phyloP scores from a whole-genome alignment of 202 grass and related monocot genomes.

The Setaria viridis region DNA sequence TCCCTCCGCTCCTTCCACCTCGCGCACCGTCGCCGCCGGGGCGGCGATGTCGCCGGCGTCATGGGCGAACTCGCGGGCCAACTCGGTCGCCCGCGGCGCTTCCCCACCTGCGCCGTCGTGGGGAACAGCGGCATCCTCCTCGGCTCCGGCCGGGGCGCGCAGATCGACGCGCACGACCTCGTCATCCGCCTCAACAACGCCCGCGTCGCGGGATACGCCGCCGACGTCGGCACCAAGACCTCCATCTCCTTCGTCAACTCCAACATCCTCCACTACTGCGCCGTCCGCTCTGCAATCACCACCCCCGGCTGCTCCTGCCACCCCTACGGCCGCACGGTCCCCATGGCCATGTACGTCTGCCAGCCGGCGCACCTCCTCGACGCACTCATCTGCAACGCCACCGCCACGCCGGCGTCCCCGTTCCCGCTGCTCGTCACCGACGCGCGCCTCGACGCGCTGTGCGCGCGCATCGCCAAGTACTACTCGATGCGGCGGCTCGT shows the following conservation, averaged over 20 bases:
- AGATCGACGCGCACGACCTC: constrained; percentile 76
- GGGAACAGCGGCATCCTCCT: constrained; percentile 76
- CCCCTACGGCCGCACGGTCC: constrained; percentile 62
- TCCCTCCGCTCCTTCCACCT: constrained; percentile 39
- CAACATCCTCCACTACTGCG: constrained; percentile 80
- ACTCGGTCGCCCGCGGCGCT: constrained; percentile 32
- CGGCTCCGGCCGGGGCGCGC: constrained; percentile 50
- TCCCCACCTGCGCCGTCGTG: constrained; percentile 61
- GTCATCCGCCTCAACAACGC: constrained; percentile 91
- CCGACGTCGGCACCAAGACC: constrained; percentile 69
- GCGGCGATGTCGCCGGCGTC: background rate
- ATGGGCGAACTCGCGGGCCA: constrained; percentile 48
- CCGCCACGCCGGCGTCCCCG: constrained; percentile 8
- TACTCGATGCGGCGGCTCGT: constrained; percentile 68
- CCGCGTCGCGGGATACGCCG: constrained; percentile 50
- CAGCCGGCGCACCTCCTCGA: constrained; percentile 70
- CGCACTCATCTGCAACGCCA: constrained; percentile 72
- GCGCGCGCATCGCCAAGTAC: constrained; percentile 67
- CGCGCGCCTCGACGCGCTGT: constrained; percentile 59
- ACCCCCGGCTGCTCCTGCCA: constrained; percentile 62
- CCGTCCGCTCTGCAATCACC: constrained; percentile 40
- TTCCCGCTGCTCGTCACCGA: constrained; percentile 71
- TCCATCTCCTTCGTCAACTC: constrained; percentile 75
- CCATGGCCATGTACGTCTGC: constrained; percentile 79
- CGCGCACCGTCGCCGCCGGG: background rate